Conservation (phyloP, 108 stramenopile genomes). For the Skeletonema grethae region DNA sequence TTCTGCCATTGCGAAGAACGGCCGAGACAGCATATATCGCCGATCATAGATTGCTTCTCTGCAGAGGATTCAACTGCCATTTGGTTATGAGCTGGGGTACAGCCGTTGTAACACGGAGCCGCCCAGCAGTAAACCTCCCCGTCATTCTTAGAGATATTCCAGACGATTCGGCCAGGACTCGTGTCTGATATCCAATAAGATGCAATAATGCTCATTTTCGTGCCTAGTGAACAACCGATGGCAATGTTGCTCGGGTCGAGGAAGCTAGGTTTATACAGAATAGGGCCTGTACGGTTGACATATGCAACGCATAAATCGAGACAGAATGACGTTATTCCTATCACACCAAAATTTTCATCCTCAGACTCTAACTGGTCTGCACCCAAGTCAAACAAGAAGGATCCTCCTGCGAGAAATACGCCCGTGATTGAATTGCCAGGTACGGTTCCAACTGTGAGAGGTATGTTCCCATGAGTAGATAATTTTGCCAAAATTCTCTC, state of each 20-base stretch:
- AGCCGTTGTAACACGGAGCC: constrained; percentile 21
- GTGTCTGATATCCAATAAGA: constrained; percentile 29
- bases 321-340: constrained; percentile 35
- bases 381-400: constrained; percentile 31
- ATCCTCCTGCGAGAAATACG: constrained; percentile 45
- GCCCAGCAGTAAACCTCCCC: constrained; percentile 42
- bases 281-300: constrained; percentile 11
- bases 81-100: neutral
- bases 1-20: constrained; percentile 40
- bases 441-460: constrained; percentile 2
- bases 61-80: neutral
- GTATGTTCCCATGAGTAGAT: constrained; percentile 19
- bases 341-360: constrained; percentile 11
- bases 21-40: constrained; percentile 31
- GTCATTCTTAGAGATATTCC: constrained; percentile 41
- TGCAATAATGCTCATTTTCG: constrained; percentile 21
- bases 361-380: constrained; percentile 1
- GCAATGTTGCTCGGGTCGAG: neutral
- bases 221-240: neutral
- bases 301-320: constrained; percentile 23
- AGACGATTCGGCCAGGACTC: constrained; percentile 20
- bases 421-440: constrained; percentile 19
- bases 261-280: constrained; percentile 12
- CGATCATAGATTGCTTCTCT: constrained; percentile 14
- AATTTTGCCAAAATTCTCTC: constrained; percentile 24